Conservation (phyloP, 768 basidiomycete genomes). For the Serpula lacrymans region DNA sequence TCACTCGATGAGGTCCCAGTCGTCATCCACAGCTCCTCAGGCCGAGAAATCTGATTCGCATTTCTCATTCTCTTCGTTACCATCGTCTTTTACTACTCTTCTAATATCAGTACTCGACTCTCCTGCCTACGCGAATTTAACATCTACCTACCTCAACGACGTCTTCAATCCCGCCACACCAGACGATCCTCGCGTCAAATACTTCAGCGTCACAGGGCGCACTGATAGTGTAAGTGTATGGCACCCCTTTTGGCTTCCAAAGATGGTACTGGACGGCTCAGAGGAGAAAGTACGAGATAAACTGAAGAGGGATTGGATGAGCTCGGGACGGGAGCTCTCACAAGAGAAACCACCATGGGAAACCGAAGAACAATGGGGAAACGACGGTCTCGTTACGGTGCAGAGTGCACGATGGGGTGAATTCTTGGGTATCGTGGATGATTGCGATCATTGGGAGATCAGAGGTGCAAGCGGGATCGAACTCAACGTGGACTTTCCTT, state of each 20-base stretch:
- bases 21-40: not conserved
- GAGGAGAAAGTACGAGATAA: slow-evolving; percentile 58
- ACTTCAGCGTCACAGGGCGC: slow-evolving; percentile 90
- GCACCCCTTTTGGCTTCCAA: slow-evolving; percentile 97
- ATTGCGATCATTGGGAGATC: slow-evolving; percentile 96
- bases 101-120: slow-evolving; percentile 90
- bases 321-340: slow-evolving; percentile 5
- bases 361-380: slow-evolving; percentile 64
- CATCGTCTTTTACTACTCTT: slow-evolving; percentile 82
- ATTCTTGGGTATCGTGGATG: slow-evolving; percentile 86
- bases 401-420: slow-evolving; percentile 95
- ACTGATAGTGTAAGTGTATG: slow-evolving; percentile 62
- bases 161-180: slow-evolving; percentile 84
- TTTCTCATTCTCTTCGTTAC: slow-evolving; percentile 53
- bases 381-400: slow-evolving; percentile 91
- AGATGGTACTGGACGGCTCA: slow-evolving; percentile 86
- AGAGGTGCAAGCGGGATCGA: slow-evolving; percentile 83
- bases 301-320: slow-evolving; percentile 36
- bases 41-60: slow-evolving; percentile 28
- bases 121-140: slow-evolving; percentile 94
- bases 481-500: slow-evolving; percentile 56
- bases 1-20: slow-evolving; percentile 1
- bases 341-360: slow-evolving; percentile 41
- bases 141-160: slow-evolving; percentile 73
- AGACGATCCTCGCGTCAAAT: slow-evolving; percentile 77